Conservation (phyloP, 495 filamentous ascomycete species). For the Amorphotheca resinae region DNA sequence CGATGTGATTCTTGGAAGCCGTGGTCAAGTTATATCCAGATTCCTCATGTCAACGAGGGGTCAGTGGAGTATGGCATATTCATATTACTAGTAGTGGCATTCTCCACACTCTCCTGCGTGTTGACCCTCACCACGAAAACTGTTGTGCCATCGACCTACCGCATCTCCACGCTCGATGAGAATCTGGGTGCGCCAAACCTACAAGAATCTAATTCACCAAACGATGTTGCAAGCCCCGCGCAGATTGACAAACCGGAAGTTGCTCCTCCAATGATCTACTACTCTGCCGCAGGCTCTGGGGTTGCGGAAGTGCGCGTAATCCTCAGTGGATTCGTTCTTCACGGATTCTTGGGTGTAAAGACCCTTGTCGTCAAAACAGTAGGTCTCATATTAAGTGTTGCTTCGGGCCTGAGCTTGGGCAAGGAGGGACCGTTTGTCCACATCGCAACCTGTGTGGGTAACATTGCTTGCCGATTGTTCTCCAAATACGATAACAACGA, state of each 20-base stretch:
- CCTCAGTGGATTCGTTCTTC: conserved; percentile 90
- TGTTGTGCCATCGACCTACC: conserved; percentile 76
- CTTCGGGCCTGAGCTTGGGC: conserved; percentile 83
- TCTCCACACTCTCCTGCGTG: conserved; percentile 63
- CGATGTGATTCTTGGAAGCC: conserved; percentile 60
- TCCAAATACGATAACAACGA: conserved; percentile 90
- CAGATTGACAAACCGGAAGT: conserved; percentile 23
- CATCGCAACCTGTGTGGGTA: conserved; percentile 91
- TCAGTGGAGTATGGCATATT: conserved; percentile 70
- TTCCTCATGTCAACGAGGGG: conserved; percentile 35
- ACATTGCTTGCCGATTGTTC: conserved; percentile 88
- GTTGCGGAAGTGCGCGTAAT: conserved; percentile 98
- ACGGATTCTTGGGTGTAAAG: conserved; percentile 85
- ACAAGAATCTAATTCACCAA: conserved; percentile 8
- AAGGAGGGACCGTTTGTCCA: conserved; percentile 98
- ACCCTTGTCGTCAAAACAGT: conserved; percentile 81
- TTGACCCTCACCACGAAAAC: conserved; percentile 83
- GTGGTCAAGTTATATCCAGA: conserved; percentile 57
- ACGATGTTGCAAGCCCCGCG: conserved; percentile 30
- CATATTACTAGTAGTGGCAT: conserved; percentile 52
- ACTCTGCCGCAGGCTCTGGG: conserved; percentile 90
- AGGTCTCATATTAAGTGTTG: conserved; percentile 75
- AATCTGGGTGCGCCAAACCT: conserved; percentile 38
- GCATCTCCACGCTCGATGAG: conserved; percentile 80
- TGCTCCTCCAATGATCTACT: conserved; percentile 73